Percentiles rank a stretch among this genome's conserved stretches.
Conservation (phyloP, 148 eudicot species). For the Dysphania ambrosioides region DNA sequence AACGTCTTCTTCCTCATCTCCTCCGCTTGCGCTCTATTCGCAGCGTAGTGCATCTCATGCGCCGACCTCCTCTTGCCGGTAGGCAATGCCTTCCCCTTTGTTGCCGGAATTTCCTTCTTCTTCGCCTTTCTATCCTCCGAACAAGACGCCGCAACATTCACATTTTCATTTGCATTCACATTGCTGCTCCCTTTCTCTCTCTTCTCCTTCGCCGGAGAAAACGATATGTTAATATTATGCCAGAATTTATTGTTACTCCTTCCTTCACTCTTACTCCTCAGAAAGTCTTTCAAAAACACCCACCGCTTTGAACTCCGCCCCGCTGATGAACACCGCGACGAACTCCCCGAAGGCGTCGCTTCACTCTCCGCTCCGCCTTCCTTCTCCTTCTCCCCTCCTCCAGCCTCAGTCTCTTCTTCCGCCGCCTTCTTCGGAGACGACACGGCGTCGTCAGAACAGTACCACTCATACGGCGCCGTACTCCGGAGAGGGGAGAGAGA, state of each 20-base stretch:
- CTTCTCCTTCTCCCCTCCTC: slow-evolving; percentile 21
- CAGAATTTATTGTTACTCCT: slow-evolving; percentile 68
- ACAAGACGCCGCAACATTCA: neutral
- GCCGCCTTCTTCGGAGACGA: slow-evolving; percentile 15
- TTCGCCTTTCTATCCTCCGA: slow-evolving; percentile 1
- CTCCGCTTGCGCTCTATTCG: slow-evolving; percentile 87
- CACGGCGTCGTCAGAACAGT: neutral
- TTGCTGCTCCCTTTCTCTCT: slow-evolving; percentile 13
- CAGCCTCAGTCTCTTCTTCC: slow-evolving; percentile 8
- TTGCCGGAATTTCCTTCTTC: slow-evolving; percentile 24
- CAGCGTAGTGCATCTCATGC: slow-evolving; percentile 81
- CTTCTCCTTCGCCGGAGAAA: slow-evolving; percentile 51
- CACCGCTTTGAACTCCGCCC: slow-evolving; percentile 82
- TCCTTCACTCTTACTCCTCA: slow-evolving; percentile 88
- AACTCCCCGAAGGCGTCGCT: slow-evolving; percentile 54
- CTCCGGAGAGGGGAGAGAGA: slow-evolving; percentile 70
- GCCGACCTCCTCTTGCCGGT: slow-evolving; percentile 64
- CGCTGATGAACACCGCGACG: slow-evolving; percentile 75
- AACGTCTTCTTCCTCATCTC: slow-evolving; percentile 93
- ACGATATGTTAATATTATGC: slow-evolving; percentile 54
- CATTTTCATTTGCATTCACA: neutral
- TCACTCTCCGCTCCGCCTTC: slow-evolving; percentile 3
- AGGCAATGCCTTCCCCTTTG: slow-evolving; percentile 24
- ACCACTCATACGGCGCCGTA: slow-evolving; percentile 44
- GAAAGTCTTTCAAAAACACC: slow-evolving; percentile 77